Base-by-base conservation (phyloP, 148 eudicot genomes). In the Polygonum maritimum region DNA sequence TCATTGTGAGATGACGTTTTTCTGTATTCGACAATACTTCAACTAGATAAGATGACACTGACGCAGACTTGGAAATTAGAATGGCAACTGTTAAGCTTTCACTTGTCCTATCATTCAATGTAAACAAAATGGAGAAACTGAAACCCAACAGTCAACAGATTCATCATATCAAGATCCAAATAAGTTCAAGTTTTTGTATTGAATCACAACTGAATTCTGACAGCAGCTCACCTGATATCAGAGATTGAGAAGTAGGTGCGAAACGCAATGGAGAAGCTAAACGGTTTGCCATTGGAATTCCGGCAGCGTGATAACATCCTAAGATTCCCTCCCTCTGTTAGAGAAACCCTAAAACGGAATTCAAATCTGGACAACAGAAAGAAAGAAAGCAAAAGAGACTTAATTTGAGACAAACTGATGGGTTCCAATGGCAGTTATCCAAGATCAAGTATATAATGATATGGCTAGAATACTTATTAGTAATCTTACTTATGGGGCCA, bases 191-290 rank as follows among this genome's bases (percentile, higher is more conserved):
- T 60, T 60, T 7, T 19, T 57, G 8, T 7, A 63, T 11, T 71
- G 26, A 71, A 71, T 39, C 31, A 31, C 6, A 45, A 1, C 44
- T 71, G 33, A 21, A 31, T 8, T 44, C 36, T 44, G 54, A 41
- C 65, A 49, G 26, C n/a, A 40, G 47, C 41, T 52, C 86, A 94
- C 98, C 97, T 88, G 86, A 95, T 95, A 84, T 92, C 97, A 13
- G 98, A 94, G 81, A 94, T 85, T 3, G 90, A 84, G 65, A 94
- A 90, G 63, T 94, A 94, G 2, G 97, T 90, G 71, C 88, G 96
- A 45, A 82, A 92, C 4, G 94, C 94, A 69, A 95, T 71, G 11
- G 93, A 85, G 92, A 95, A 95, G 75, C 92, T 88, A 69, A 92
- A 87, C 44, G 97, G 90, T 84, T 92, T 95, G 88, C 89, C 77